phyloP scores from a whole-genome alignment of 257 asterid genomes.

The Nicotiana obtusifolia region DNA sequence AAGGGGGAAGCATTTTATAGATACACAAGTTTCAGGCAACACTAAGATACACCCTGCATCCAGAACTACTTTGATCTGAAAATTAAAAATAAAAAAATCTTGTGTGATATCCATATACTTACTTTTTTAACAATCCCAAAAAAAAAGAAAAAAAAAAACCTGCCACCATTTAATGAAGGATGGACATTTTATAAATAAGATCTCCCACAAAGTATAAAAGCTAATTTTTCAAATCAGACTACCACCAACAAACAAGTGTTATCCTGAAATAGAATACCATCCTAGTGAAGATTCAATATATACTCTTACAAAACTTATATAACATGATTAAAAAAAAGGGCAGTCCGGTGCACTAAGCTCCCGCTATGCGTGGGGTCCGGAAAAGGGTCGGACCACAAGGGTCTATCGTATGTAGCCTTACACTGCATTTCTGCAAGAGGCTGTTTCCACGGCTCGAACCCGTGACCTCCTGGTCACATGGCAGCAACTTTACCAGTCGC shows the following conservation, averaged over 20 bases:
- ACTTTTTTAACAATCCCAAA: no score
- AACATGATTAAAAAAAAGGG: background rate
- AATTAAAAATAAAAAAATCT: background rate
- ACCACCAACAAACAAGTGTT: background rate
- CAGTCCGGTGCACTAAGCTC: no score
- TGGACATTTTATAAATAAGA: background rate
- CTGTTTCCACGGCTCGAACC: no score
- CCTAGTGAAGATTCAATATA: background rate
- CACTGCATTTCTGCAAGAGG: no score
- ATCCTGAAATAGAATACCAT: slow-evolving; percentile 1
- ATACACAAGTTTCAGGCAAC: background rate
- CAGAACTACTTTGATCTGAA: background rate
- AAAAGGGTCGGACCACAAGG: no score
- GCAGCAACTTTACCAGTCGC: no score
- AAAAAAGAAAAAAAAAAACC: no score
- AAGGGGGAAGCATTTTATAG: background rate
- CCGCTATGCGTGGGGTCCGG: no score
- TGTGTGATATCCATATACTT: no score
- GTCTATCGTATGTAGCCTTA: no score
- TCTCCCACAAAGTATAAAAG: background rate
- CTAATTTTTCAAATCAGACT: background rate
- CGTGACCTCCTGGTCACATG: no score
- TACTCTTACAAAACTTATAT: background rate
- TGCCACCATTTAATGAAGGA: no score
- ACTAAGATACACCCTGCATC: background rate